Base-by-base conservation (phyloP, 345 rosid genomes). In the Lumnitzera littorea region DNA sequence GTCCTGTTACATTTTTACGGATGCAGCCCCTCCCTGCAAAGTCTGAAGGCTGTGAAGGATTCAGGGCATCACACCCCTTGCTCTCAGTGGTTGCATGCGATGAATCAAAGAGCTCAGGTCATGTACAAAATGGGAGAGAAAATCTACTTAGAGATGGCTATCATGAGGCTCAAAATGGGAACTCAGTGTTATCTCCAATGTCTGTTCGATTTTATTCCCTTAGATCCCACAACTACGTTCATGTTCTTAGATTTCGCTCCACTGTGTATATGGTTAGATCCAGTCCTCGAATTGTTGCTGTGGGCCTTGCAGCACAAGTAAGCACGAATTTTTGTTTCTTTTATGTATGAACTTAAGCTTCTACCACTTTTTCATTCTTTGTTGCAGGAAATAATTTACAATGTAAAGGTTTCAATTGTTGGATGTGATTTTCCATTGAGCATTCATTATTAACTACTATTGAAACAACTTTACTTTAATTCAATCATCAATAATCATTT, bases 241-340 rank as follows among this genome's bases (percentile, higher is more conserved):
- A 94, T 74, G 85, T 90, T 63, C 68, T 94, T 69, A 79, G 97
- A 74, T 94, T 90, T 67, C 82, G 99, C 46, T 94, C 99, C 11
- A 72, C 96, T 55, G 97, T 94, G 41, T 85, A 83, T 71, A 84
- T 86, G 92, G 87, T 94, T 55, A 77, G 97, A 75, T 91, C 95
- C 83, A 94, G 97, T 77, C 83, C 89, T 23, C 87, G 71, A 55
- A 69, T 86, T 54, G 89, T 94, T 58, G 97, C 99, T 50, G 89
- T 91, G 70, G 96, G 95, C 56, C 96, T 94, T 51, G 79, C 84
- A 61, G 76, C 89, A 36, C 97, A 94, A 76, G 99, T 88, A 81
- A 83, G 88, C 59, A 57, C 63, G 56, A 36, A 51, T 24, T 50
- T 23, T 10, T 52, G 8, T 2, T 54, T 54, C 29, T 36, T 1